Conservation (phyloP, 345 rosid genomes). For the Melaleuca alternifolia region DNA sequence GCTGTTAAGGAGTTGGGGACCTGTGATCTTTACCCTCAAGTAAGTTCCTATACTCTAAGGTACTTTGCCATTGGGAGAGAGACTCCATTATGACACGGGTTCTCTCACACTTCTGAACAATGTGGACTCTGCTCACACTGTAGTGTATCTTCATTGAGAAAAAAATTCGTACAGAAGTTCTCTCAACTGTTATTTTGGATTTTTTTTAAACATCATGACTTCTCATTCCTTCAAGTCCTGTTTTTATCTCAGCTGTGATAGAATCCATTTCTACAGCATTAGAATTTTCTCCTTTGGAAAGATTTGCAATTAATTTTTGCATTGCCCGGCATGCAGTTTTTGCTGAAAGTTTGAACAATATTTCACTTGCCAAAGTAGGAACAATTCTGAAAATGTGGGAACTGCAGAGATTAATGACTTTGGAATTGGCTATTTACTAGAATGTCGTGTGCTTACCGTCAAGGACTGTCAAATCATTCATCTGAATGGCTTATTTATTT, state of each 20-base stretch:
- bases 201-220: not conserved
- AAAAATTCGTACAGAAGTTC: not conserved
- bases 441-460: not conserved
- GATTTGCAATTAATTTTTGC: not conserved
- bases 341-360: not conserved
- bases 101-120: not conserved
- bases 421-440: not conserved
- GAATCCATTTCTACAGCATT: not conserved
- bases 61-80: not conserved
- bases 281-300: not conserved
- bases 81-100: not conserved
- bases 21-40: conserved; percentile 99
- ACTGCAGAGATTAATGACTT: not conserved
- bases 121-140: not conserved
- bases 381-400: not conserved
- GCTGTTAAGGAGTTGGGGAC: conserved; percentile 99
- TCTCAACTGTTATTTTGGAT: not conserved
- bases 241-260: not conserved
- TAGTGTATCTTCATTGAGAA: not conserved
- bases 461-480: not conserved
- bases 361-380: not conserved
- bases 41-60: conserved; percentile 3
- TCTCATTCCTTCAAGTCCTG: not conserved
- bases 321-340: not conserved
- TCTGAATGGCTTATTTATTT: not conserved